Conservation (phyloP, 2,329 filamentous ascomycete species). For the Aspergillus tubingensis region DNA sequence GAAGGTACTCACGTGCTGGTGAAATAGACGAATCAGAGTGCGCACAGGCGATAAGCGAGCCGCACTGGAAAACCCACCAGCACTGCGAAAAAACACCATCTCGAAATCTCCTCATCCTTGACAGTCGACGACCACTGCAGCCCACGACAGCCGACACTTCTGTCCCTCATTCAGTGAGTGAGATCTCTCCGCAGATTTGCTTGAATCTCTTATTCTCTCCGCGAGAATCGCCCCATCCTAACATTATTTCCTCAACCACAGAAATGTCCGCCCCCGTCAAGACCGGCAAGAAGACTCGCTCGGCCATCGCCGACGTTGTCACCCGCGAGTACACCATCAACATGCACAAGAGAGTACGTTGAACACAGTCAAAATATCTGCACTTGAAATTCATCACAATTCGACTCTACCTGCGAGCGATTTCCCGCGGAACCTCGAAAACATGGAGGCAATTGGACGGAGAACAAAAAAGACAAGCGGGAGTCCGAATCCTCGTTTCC, state of each 20-base stretch:
- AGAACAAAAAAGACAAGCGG: conserved; percentile 28
- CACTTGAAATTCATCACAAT: background rate
- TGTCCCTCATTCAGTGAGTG: conserved; percentile 40
- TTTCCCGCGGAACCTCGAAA: conserved; percentile 13
- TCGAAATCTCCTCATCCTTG: conserved; percentile 28
- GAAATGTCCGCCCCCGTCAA: conserved; percentile 66
- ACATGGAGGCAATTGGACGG: conserved; percentile 33
- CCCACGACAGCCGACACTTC: conserved; percentile 41
- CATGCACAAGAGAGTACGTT: conserved; percentile 97
- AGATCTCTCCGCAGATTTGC: background rate
- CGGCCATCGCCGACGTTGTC: conserved; percentile 98
- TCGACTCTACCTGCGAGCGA: conserved; percentile 21
- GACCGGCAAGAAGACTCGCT: conserved; percentile 75
- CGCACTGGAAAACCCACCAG: conserved; percentile 38
- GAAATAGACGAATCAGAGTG: conserved; percentile 30
- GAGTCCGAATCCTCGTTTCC: background rate
- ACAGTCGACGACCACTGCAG: conserved; percentile 42
- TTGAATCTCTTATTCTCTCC: background rate
- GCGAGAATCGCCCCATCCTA: background rate
- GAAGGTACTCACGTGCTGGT: conserved; percentile 10
- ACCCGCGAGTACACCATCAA: conserved; percentile 99
- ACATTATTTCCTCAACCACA: conserved; percentile 35
- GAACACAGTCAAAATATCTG: conserved; percentile 23
- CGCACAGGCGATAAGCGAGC: conserved; percentile 36
- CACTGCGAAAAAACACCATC: conserved; percentile 28